A percentile compares a stretch with the other conserved stretches of the same genome.
phyloP scores from a whole-genome alignment of 2,329 filamentous ascomycete genomes.

The Fusarium robinianum region DNA sequence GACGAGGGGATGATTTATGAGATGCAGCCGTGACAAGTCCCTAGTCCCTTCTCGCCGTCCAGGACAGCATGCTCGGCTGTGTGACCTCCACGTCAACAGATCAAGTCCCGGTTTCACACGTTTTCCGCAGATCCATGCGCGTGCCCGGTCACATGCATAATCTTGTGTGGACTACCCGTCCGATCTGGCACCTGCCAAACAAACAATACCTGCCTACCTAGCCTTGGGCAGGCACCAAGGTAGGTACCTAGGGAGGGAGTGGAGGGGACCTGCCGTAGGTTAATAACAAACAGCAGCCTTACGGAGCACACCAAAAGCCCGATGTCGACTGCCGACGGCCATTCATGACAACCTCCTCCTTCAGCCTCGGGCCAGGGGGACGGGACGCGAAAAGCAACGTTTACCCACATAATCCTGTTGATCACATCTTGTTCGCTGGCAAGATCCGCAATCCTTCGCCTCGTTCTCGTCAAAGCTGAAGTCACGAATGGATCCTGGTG shows the following conservation, averaged over 20 bases:
- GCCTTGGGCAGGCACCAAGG: too few species aligned
- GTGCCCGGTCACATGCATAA: slow-evolving; percentile 36
- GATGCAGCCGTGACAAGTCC: neutral
- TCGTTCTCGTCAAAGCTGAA: slow-evolving; percentile 32
- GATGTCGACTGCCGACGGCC: too few species aligned
- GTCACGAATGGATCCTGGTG: slow-evolving; percentile 21
- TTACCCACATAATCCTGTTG: neutral
- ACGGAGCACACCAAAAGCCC: too few species aligned
- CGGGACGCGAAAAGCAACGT: too few species aligned
- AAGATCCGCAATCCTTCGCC: slow-evolving; percentile 29
- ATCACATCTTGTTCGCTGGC: slow-evolving; percentile 22
- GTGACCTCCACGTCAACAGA: slow-evolving; percentile 16
- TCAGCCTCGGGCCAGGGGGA: too few species aligned
- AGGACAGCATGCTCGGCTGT: too few species aligned
- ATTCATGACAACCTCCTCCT: too few species aligned
- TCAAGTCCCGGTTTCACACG: too few species aligned
- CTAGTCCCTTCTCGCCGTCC: slow-evolving; percentile 4
- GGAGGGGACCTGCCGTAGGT: too few species aligned
- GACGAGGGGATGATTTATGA: too few species aligned
- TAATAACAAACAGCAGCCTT: too few species aligned
- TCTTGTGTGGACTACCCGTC: slow-evolving; percentile 18
- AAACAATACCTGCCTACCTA: slow-evolving; percentile 11
- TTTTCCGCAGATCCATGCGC: slow-evolving; percentile 30
- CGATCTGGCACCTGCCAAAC: slow-evolving; percentile 29
- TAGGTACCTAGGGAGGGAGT: too few species aligned